Base-by-base conservation (phyloP, 148 eudicot genomes). In the Dysphania ambrosioides region DNA sequence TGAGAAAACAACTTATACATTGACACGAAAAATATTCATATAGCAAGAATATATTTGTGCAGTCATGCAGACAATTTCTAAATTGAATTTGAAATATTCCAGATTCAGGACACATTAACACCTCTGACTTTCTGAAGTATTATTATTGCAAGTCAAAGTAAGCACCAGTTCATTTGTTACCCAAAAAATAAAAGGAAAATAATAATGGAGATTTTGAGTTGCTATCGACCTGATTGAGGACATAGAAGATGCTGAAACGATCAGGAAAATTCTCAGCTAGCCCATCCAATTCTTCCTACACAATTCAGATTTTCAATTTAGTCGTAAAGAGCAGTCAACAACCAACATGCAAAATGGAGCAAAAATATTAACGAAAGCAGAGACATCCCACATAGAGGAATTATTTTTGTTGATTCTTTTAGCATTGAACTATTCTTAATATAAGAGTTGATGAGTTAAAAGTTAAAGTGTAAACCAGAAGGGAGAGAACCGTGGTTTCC, bases 261-360 rank as follows among this genome's bases (percentile, higher is more conserved):
- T 79, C 85, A 29, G 97, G 90, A 75, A 88, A 90, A 58, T 78
- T 83, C 66, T 84, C 76, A 55, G 92, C 81, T 73, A 93, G 86
- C 58, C 68, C 65, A 40, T 93, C 93, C 78, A 90, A 74, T 79
- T 93, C 97, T 77, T 90, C 97, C 97, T 93, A 89, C 72, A 79
- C 23, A 75, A 71, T 71, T 18, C 35, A 77, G 62, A 34, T 59
- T 13, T 13, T 23, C 30, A 29, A 24, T 24, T 7, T 21, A 23
- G 64, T 65, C 8, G 16, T 13, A 4, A 47, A 47, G 53, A 47
- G 21, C 53, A 13, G 53, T 47, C 53, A 47, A 47, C 53, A 47
- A 1, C 53, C 16, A 47, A 4, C 32, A 58, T 58, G 29, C 27
- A 12, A n/a, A 58, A 58, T 19, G 63, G 32, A 26, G 16, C 18